Evolutionary conservation across 179 eudicot species (phyloP), one percentile per base, ranked within the genome.

Genomic region (Amaranthus tricolor): DNA sequence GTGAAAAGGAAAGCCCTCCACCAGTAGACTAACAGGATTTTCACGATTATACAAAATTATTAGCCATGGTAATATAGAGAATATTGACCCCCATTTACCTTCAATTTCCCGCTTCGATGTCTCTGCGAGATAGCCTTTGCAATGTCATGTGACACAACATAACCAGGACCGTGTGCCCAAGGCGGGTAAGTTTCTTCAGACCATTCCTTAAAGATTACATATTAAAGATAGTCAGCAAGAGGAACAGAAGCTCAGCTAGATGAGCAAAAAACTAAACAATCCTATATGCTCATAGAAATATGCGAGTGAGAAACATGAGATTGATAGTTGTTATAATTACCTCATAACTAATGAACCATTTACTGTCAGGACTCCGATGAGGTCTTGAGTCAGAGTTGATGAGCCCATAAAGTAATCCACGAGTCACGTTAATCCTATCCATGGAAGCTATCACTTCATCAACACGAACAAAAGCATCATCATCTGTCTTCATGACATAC

Each of bases 131-230:
- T 73, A 55, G 81, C 80, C 70, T 84, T 84, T 20, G 98, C 97
- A 52, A 94, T 92, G 82, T 92, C 97, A 45, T 78, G 78, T 9
- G 98, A 85, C 24, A 94, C 87, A 44, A 89, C 94, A 85, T 94
- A 94, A 47, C 98, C 98, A 47, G 98, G 98, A 70, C 98, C 98
- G 75, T 89, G 96, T 51, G 98, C 98, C 88, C 90, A 92, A 62
- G 97, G 98, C 44, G 98, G 98, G 77, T 94, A 94, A n/a, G 70
- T 82, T 17, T 87, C 93, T 44, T 82, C 90, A 12, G 89, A 85
- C 97, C 96, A 94, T 90, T 94, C 98, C 98, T 94, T 62, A 51
- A 85, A 56, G 13, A 78, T 77, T 31, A 80, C 65, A 50, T 11
- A 76, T 7, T 56, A 12, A 53, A 21, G 60, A 50, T 63, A 57